Conservation (phyloP, 331 rosid genomes). For the Stylosanthes scabra region DNA sequence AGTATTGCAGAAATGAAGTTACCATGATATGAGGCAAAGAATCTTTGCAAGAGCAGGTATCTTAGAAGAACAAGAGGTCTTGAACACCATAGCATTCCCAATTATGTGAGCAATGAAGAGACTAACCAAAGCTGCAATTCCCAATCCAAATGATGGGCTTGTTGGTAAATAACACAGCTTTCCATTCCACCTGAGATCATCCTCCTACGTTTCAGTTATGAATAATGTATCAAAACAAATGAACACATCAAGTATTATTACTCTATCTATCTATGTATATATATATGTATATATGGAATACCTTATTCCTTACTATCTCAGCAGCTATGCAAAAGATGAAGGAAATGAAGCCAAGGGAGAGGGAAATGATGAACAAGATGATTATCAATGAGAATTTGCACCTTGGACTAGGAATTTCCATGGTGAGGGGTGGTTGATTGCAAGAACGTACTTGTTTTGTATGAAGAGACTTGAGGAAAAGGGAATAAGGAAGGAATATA, state of each 20-base stretch:
- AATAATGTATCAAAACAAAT: too few species aligned
- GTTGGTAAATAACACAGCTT: conserved; percentile 59
- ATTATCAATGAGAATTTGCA: conserved; percentile 32
- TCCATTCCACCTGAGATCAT: conserved; percentile 61
- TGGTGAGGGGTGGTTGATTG: conserved; percentile 13
- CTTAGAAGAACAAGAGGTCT: conserved; percentile 36
- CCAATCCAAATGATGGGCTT: conserved; percentile 62
- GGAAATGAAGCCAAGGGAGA: conserved; percentile 60
- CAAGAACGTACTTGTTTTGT: background rate
- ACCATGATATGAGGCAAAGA: conserved; percentile 69
- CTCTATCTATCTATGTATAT: too few species aligned
- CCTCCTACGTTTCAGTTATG: conserved; percentile 31
- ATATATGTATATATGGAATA: background rate
- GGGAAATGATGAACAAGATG: conserved; percentile 43
- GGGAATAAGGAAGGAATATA: conserved; percentile 5
- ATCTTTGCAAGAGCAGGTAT: conserved; percentile 37
- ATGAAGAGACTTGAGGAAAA: conserved; percentile 19
- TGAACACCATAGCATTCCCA: conserved; percentile 50
- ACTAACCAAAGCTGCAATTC: conserved; percentile 63
- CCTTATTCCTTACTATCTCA: conserved; percentile 61
- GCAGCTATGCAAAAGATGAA: conserved; percentile 64
- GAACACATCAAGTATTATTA: background rate
- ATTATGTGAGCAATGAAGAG: conserved; percentile 56
- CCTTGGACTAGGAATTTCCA: conserved; percentile 43
- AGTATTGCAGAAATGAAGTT: conserved; percentile 30